Evolutionary conservation across 1,284 basidiomycete genomes (phyloP).

Genomic region (Apiotrichum brassicae): DNA sequence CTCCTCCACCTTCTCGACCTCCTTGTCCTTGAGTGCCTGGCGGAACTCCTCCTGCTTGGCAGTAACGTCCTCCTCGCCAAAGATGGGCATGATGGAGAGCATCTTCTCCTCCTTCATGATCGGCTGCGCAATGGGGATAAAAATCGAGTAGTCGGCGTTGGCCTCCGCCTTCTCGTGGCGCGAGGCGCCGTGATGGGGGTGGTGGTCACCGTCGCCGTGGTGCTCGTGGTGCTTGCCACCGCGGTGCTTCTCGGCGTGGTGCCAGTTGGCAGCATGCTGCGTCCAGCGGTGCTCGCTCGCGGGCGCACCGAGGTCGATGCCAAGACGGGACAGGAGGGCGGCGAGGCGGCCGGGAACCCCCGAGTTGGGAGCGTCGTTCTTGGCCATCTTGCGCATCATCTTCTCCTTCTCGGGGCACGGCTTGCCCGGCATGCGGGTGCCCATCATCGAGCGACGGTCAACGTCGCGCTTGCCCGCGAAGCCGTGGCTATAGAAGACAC

Average conservation of each 20-base stretch:
- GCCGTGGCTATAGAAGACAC: neutral
- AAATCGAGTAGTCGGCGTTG: neutral
- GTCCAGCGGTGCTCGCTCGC: neutral
- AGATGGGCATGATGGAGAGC: conserved; percentile 5
- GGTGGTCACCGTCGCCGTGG: neutral
- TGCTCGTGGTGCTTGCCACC: neutral
- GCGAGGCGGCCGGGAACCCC: conserved; percentile 2
- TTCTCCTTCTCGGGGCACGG: neutral
- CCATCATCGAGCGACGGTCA: neutral
- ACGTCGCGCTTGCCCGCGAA: neutral
- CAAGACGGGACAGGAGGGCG: conserved; percentile 3
- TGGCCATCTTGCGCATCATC: neutral
- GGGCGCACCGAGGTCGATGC: neutral
- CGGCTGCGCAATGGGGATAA: neutral
- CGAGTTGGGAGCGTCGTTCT: neutral
- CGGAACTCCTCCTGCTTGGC: neutral
- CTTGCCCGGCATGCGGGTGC: conserved; percentile 1
- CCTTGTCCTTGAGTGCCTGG: neutral
- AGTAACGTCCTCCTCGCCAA: conserved; percentile 2
- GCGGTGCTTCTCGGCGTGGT: too few species aligned
- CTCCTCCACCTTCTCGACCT: neutral
- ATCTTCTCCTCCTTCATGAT: neutral
- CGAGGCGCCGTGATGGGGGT: neutral
- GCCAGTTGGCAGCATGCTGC: neutral
- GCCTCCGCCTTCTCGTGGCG: neutral